A percentile compares a stretch with the other conserved stretches of the same genome.
phyloP scores from a whole-genome alignment of 495 filamentous ascomycete genomes.

The Talaromyces adpressus region DNA sequence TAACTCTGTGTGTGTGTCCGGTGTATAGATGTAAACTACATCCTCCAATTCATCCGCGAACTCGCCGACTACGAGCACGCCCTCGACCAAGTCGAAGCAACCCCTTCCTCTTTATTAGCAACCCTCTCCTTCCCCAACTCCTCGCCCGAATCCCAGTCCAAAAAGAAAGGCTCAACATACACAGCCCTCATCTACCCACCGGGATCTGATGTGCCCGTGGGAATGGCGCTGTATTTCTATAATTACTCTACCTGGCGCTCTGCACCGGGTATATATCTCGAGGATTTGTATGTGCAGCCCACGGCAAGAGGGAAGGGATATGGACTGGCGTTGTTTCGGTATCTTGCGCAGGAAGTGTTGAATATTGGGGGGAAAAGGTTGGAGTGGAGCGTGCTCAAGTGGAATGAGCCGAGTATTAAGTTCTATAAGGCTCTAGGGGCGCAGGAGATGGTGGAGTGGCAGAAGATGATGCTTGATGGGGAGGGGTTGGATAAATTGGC shows the following conservation, averaged over 20 bases:
- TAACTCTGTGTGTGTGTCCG: too few species aligned
- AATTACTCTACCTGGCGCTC: conserved; percentile 83
- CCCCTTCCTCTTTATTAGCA: conserved; percentile 57
- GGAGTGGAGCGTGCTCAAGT: conserved; percentile 88
- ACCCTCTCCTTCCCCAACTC: conserved; percentile 69
- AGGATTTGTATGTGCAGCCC: conserved; percentile 81
- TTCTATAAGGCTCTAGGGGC: conserved; percentile 83
- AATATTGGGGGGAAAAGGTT: conserved; percentile 63
- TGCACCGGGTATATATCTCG: conserved; percentile 83
- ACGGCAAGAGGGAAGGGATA: conserved; percentile 67
- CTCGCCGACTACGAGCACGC: conserved; percentile 79
- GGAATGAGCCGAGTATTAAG: conserved; percentile 82
- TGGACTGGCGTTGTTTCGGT: conserved; percentile 65
- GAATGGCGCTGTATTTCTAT: conserved; percentile 62
- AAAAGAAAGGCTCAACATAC: conserved; percentile 34
- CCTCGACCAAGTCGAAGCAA: conserved; percentile 69
- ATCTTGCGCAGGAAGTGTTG: conserved; percentile 69
- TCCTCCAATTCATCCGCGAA: conserved; percentile 78
- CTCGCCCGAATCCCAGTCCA: neutral
- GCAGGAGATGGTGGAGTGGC: conserved; percentile 77
- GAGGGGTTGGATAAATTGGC: conserved; percentile 58
- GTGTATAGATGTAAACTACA: conserved; percentile 67
- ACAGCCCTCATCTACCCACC: conserved; percentile 35
- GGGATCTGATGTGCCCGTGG: conserved; percentile 32
- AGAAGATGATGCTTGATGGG: conserved; percentile 81